Percentiles rank a stretch among this genome's conserved stretches.
These are phyloP conservation scores for Salvia splendens DNA, from an alignment of 257 asterid genomes.

Conservation along the genomic window DNA sequence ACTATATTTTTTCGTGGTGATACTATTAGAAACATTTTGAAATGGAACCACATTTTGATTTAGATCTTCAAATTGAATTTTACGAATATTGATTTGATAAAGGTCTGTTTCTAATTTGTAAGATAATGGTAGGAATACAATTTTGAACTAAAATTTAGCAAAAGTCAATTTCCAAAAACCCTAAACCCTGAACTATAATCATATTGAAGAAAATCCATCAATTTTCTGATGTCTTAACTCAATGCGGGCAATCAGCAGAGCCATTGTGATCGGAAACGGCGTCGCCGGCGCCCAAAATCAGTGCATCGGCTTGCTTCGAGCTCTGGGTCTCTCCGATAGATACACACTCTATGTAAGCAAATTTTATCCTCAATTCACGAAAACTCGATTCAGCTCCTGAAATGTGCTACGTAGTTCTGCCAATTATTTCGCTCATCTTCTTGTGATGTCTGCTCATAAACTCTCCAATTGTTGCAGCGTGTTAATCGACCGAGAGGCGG, in stretches of 20 bases:
- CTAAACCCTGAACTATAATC: not conserved
- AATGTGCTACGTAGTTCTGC: too few species aligned
- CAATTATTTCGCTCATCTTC: not conserved
- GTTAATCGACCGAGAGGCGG: constrained; percentile 75
- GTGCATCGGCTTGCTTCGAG: constrained; percentile 76
- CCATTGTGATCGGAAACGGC: constrained; percentile 75
- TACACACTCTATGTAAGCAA: constrained; percentile 55
- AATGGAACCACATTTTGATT: too few species aligned
- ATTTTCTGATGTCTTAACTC: constrained; percentile 17
- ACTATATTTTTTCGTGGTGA: too few species aligned
- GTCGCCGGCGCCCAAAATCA: constrained; percentile 84
- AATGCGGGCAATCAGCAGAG: constrained; percentile 67
- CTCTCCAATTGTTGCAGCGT: constrained; percentile 48
- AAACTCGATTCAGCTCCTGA: not conserved
- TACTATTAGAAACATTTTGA: too few species aligned
- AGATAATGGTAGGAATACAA: too few species aligned
- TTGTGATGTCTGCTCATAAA: constrained; percentile 17
- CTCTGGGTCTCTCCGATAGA: constrained; percentile 59
- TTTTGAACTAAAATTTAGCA: too few species aligned
- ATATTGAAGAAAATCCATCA: not conserved
- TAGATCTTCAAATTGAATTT: too few species aligned
- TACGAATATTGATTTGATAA: too few species aligned
- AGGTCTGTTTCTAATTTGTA: too few species aligned
- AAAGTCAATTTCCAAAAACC: too few species aligned
- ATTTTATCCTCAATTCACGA: not conserved